Conservation (phyloP, 2,329 filamentous ascomycete species). For the Cladobotryum protrusum region DNA sequence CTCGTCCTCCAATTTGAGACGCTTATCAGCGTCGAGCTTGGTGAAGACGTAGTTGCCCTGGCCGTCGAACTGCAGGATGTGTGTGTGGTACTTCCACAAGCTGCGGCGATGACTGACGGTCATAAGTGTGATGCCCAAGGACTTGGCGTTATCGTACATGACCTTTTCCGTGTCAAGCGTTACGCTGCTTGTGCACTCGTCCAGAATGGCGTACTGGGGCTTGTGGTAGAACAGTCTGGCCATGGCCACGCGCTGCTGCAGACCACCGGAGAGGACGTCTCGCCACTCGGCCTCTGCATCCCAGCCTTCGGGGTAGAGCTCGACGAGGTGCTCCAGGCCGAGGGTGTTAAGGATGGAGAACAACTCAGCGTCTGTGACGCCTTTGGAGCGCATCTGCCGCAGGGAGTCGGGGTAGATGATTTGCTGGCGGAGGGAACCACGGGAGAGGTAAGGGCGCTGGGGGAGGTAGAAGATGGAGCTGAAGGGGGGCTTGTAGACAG, state of each 20-base stretch:
- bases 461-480: slow-evolving; percentile 97
- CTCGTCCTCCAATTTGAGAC: slow-evolving; percentile 87
- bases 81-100: slow-evolving; percentile 93
- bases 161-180: slow-evolving; percentile 89
- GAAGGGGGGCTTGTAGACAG: slow-evolving; percentile 83
- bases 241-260: slow-evolving; percentile 97
- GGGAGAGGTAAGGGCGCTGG: slow-evolving; percentile 86
- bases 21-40: slow-evolving; percentile 76
- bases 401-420: slow-evolving; percentile 92
- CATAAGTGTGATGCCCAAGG: slow-evolving; percentile 88
- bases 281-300: slow-evolving; percentile 96
- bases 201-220: slow-evolving; percentile 88
- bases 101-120: slow-evolving; percentile 88
- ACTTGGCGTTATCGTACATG: slow-evolving; percentile 97
- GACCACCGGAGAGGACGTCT: slow-evolving; percentile 82
- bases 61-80: slow-evolving; percentile 94
- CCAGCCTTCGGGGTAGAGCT: slow-evolving; percentile 71
- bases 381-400: slow-evolving; percentile 78
- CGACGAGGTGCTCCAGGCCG: slow-evolving; percentile 76
- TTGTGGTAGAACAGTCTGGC: slow-evolving; percentile 90
- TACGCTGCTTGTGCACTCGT: slow-evolving; percentile 94
- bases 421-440: slow-evolving; percentile 88
- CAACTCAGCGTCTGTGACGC: slow-evolving; percentile 76
- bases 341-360: slow-evolving; percentile 69
- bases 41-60: slow-evolving; percentile 90